Percentiles rank a stretch among this genome's conserved stretches.
Conservation (phyloP, 176 grass and related monocot genomes). For the Rhynchospora pubera region DNA sequence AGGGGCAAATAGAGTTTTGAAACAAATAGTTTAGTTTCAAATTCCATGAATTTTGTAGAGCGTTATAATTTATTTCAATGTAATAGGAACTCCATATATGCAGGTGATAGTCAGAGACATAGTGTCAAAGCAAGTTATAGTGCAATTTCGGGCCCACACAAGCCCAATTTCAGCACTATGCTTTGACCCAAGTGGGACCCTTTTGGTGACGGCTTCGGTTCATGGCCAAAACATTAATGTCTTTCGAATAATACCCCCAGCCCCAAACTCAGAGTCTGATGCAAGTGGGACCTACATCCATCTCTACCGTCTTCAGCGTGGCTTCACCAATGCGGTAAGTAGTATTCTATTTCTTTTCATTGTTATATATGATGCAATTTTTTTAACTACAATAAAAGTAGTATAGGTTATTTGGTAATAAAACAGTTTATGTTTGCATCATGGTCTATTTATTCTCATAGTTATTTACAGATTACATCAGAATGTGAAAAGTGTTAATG, state of each 20-base stretch:
- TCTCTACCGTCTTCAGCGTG: conserved; percentile 86
- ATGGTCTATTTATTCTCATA: neutral
- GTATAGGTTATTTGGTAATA: neutral
- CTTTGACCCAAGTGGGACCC: conserved; percentile 95
- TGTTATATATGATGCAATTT: neutral
- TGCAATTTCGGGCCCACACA: conserved; percentile 90
- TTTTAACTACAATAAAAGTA: neutral
- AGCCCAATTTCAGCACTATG: conserved; percentile 93
- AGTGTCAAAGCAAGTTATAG: conserved; percentile 77
- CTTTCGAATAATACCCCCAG: conserved; percentile 74
- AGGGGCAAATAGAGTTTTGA: neutral
- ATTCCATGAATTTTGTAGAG: neutral
- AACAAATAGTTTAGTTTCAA: conserved; percentile 8
- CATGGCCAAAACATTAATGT: conserved; percentile 88
- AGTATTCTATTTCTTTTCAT: neutral
- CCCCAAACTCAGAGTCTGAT: conserved; percentile 42
- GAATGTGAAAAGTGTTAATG: conserved; percentile 2
- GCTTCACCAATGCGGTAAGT: conserved; percentile 90
- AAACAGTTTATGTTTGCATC: neutral
- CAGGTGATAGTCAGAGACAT: conserved; percentile 89
- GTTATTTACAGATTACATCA: neutral
- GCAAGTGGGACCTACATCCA: conserved; percentile 59
- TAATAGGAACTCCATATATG: conserved; percentile 20
- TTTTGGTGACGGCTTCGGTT: conserved; percentile 91
- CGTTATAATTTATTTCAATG: neutral